Base-by-base conservation (phyloP, 2,329 filamentous ascomycete genomes). In the Arthrobotrys pseudoclavata region DNA sequence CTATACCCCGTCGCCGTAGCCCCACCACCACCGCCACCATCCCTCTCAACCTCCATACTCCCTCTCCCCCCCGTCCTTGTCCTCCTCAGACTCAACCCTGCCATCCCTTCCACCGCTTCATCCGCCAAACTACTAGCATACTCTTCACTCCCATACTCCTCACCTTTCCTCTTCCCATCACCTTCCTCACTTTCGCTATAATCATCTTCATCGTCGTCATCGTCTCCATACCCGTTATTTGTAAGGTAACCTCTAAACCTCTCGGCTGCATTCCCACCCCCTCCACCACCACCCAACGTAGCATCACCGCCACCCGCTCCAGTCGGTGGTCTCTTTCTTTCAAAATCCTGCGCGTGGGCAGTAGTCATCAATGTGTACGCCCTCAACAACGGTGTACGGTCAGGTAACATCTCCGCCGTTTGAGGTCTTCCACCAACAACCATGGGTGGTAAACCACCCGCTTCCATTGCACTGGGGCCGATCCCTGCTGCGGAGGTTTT, bases 291-390 rank as follows among this genome's bases (percentile, higher is more conserved):
- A 13, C 37, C 84, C 60, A 83, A 34, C 7, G 31, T 34, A 5
- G 31, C 82, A 20, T 22, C 18, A 4, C 18, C 52, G 6, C 26
- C 52, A 13, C 6, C 29, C 9, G 82, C 81, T 42, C 82, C 81
- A 40, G 86, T 85, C 0, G 86, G 86, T 29, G 86, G 87, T 79
- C 89, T 87, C 83, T 89, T 92, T 85, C 96, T 91, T 84, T 96
- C 92, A 83, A 97, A 98, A 84, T 98, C 95, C 83, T 97, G 91
- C 77, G 89, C 91, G 83, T 98, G 96, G 4, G 95, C 95, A 78
- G 91, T 88, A 3, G 93, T 91, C 80, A 97, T 87, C n/a, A 80
- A 81, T 66, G 76, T 81, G 80, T 72, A 82, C 79, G 63, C 80
- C 79, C 63, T 80, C 79, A 24, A 52, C 13, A 79, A 26, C 6